Percentiles rank a stretch among this genome's conserved stretches.
phyloP scores from a whole-genome alignment of 164 flowering plant species.

The Piper betle region DNA sequence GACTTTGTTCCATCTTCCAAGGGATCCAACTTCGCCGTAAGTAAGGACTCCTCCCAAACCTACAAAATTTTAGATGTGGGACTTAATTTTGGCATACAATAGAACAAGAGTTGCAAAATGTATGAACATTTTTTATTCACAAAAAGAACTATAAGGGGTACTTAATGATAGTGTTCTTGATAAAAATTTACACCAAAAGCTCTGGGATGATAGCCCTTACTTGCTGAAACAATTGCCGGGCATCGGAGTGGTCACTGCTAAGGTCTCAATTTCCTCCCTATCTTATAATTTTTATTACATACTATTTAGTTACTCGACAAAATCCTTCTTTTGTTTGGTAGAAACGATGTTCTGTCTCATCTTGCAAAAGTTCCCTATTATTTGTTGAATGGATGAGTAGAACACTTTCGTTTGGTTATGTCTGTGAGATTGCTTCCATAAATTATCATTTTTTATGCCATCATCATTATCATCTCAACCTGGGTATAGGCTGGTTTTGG shows the following conservation, averaged over 20 bases:
- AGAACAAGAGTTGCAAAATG: constrained; percentile 85
- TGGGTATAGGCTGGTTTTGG: too few species aligned
- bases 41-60: too few species aligned
- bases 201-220: constrained; percentile 93
- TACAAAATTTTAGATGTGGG: too few species aligned
- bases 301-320: neutral
- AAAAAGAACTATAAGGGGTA: constrained; percentile 72
- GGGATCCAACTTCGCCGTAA: constrained; percentile 99
- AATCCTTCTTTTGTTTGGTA: neutral
- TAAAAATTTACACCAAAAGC: constrained; percentile 75
- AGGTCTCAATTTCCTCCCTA: constrained; percentile 29
- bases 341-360: neutral
- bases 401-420: too few species aligned
- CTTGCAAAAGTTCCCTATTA: neutral
- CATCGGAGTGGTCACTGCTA: constrained; percentile 97
- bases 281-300: neutral
- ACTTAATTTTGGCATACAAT: too few species aligned
- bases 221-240: constrained; percentile 92
- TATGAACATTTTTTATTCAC: constrained; percentile 88
- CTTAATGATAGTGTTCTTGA: constrained; percentile 53
- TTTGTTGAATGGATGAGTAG: too few species aligned
- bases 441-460: too few species aligned
- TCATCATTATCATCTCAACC: too few species aligned
- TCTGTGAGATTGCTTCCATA: too few species aligned
- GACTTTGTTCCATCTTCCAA: constrained; percentile 28